A percentile compares a stretch with the other conserved stretches of the same genome.
phyloP scores from a whole-genome alignment of 768 basidiomycete species.

The Tylopilus cervinicoccineus region DNA sequence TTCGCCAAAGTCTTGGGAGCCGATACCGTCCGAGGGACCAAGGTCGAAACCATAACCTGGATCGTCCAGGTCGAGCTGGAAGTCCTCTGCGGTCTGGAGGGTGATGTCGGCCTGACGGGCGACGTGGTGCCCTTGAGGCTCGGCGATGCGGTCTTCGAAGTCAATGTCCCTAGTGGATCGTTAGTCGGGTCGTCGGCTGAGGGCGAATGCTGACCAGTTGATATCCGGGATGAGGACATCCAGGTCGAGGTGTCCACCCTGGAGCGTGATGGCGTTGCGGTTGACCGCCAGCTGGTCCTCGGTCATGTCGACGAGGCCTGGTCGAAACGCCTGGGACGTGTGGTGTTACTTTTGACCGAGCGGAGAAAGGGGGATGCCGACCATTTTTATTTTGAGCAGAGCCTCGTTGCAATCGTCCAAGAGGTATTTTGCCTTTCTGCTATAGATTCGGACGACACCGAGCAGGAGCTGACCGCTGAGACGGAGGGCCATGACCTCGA shows the following conservation, averaged over 20 bases:
- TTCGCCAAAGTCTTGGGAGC: conserved; percentile 74
- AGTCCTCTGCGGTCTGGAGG: conserved; percentile 71
- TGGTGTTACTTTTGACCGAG: not conserved
- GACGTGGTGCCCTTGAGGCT: conserved; percentile 72
- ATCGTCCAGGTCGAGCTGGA: conserved; percentile 59
- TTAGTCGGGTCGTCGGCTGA: conserved; percentile 3
- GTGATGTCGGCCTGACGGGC: conserved; percentile 88
- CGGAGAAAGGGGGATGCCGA: conserved; percentile 25
- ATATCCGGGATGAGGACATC: conserved; percentile 77
- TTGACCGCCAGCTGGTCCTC: conserved; percentile 89
- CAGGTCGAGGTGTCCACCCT: conserved; percentile 71
- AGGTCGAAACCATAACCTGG: conserved; percentile 68
- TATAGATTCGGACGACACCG: conserved; percentile 97
- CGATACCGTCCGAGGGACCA: conserved; percentile 77
- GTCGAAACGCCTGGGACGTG: conserved; percentile 75
- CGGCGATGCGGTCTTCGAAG: conserved; percentile 61
- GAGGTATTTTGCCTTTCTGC: conserved; percentile 95
- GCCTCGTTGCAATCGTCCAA: conserved; percentile 98
- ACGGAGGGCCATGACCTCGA: conserved; percentile 90
- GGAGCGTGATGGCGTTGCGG: conserved; percentile 85
- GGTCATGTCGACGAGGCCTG: conserved; percentile 93
- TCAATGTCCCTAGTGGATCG: conserved; percentile 62
- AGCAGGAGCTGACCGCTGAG: conserved; percentile 95
- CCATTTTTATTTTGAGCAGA: conserved; percentile 92
- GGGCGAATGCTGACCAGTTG: conserved; percentile 55